Conservation (phyloP, 345 rosid species). For the Populus davidiana region DNA sequence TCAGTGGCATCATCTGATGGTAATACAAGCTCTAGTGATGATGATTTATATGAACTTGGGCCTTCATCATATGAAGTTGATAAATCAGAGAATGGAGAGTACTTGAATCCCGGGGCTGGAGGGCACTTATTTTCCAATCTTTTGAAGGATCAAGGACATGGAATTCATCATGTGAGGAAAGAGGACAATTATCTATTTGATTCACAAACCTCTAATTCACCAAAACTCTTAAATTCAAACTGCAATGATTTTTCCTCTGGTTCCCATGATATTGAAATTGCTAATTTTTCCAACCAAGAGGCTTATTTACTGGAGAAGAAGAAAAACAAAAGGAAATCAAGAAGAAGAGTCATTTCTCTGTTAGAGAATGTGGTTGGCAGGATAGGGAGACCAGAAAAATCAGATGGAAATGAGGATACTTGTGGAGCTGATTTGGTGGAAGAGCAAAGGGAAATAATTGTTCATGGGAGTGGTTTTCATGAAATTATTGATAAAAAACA, state of each 20-base stretch:
- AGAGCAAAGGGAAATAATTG: slow-evolving; percentile 13
- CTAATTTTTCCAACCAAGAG: slow-evolving; percentile 40
- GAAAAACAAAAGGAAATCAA: slow-evolving; percentile 52
- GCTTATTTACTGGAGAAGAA: slow-evolving; percentile 46
- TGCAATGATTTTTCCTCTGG: slow-evolving; percentile 28
- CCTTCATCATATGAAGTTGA: slow-evolving; percentile 38
- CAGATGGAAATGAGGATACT: slow-evolving; percentile 34
- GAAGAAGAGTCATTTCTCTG: slow-evolving; percentile 52
- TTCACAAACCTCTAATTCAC: slow-evolving; percentile 31
- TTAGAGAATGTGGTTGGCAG: slow-evolving; percentile 29
- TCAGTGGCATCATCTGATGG: slow-evolving; percentile 80
- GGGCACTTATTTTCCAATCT: slow-evolving; percentile 14
- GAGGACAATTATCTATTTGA: slow-evolving; percentile 31
- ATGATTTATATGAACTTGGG: slow-evolving; percentile 48
- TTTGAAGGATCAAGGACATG: slow-evolving; percentile 23
- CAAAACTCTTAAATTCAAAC: slow-evolving; percentile 28
- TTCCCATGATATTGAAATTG: slow-evolving; percentile 38
- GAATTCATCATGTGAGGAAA: slow-evolving; percentile 29
- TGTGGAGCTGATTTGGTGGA: slow-evolving; percentile 29
- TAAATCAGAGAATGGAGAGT: slow-evolving; percentile 34
- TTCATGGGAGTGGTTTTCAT: slow-evolving; percentile 14
- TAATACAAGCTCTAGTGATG: slow-evolving; percentile 73
- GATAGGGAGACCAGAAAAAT: slow-evolving; percentile 36
- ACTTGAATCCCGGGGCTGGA: slow-evolving; percentile 19
- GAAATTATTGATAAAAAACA: slow-evolving; percentile 25